Evolutionary conservation across 495 filamentous ascomycete species (phyloP).

Genomic region (Hypoxylon fuscum): DNA sequence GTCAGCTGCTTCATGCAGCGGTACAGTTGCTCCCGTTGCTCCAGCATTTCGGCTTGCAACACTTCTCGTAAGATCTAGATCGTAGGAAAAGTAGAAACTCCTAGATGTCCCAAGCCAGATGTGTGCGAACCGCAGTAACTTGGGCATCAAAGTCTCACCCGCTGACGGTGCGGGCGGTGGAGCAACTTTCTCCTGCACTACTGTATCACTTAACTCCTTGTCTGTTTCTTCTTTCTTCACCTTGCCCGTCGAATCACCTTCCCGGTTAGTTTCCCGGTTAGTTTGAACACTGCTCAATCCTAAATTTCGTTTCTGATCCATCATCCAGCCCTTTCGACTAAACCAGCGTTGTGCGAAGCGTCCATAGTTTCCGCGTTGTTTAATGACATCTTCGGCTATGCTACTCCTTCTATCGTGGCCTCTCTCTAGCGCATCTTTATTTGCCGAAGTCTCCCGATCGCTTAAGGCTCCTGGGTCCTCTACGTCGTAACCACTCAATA

Average conservation of each 20-base stretch:
- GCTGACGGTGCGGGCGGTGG: conserved; percentile 39
- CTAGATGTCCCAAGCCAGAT: conserved; percentile 77
- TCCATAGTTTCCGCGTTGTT: conserved; percentile 79
- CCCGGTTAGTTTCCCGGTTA: conserved; percentile 11
- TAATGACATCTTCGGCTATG: conserved; percentile 85
- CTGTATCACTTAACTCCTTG: conserved; percentile 44
- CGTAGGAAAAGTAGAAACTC: conserved; percentile 94
- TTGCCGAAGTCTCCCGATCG: conserved; percentile 37
- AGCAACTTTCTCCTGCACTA: conserved; percentile 43
- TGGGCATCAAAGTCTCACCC: conserved; percentile 71
- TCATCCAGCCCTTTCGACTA: conserved; percentile 78
- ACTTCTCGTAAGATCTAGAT: conserved; percentile 83
- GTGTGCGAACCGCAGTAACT: conserved; percentile 82
- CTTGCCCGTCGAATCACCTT: conserved; percentile 17
- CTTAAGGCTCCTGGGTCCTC: conserved; percentile 43
- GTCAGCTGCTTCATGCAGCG: conserved; percentile 78
- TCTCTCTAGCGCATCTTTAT: conserved; percentile 28
- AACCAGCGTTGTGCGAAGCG: conserved; percentile 91
- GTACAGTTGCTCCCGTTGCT: conserved; percentile 53
- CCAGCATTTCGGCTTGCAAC: conserved; percentile 56
- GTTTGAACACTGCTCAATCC: conserved; percentile 59
- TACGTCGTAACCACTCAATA: conserved; percentile 41
- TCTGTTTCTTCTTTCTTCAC: conserved; percentile 20
- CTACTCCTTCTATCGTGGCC: conserved; percentile 54
- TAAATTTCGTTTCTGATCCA: conserved; percentile 63